Evolutionary conservation across 805 yeast genomes (phyloP), one percentile per base, ranked within the genome.

Genomic region (Monosporozyma yasuniensis): DNA sequence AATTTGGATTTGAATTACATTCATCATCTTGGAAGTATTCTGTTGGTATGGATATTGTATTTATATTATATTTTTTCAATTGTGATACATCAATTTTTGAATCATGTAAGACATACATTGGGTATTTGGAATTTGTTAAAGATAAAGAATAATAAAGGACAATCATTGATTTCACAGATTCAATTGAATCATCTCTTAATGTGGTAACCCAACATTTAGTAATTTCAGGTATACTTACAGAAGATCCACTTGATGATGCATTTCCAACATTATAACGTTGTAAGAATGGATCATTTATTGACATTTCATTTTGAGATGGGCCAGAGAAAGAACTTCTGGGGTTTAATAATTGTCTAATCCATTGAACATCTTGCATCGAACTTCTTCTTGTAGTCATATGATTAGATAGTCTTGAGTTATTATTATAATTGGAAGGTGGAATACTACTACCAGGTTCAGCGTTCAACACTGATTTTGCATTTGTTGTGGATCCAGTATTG

Each of bases 241-340:
- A 11, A 3, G 27, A 21, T 10, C 35, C 35, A 32, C 7, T 14
- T 3, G 42, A 21, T 21, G 16, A 19, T 10, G 12, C 11, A n/a
- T 19, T 19, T 12, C 16, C 16, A 10, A 21, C 12, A 10, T 19
- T 21, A 18, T 21, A 14, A 21, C 27, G 42, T 39, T 39, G 42
- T 39, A 39, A 21, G 11, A 11, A 19, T 21, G 27, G 9, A 39
- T 39, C 42, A 39, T 19, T 21, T 19, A 21, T 22, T 39, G 42
- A 21, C 42, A 39, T 39, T 46, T 60, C 65, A 47, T 58, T 55
- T 4, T 55, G 27, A 2, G 65, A 56, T 3, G 51, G 52, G 7
- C 66, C 66, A 6, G 70, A 63, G 43, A 66, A 65, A 1, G 70
- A 66, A 51, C 67, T 63, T 48, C 70, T 56, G n/a, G 70, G 70